Evolutionary conservation across 306 rosid genomes (phyloP), one percentile per base, ranked within the genome.

Genomic region (Vigna reflexopilosa): DNA sequence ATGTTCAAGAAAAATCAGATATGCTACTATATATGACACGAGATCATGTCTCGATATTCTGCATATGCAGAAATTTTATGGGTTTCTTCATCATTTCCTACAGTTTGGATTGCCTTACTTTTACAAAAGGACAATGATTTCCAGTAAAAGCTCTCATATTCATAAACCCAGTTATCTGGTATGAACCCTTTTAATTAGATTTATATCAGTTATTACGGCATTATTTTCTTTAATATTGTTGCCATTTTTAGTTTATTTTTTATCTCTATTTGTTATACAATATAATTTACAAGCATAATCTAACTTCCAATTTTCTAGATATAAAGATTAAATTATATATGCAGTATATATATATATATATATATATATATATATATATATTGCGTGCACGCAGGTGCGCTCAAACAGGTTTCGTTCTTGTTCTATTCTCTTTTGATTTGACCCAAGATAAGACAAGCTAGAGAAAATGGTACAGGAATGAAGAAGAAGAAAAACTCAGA

Each of bases 321-420:
- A 12, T 22, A 56, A 9, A 56, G 4, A 30, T 24, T 4, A 26
- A 13, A 24, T 26, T 22, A 58, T 58, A 11, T 11, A 50, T 51
- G 2, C 2, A 48, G 54, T n/a, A 51, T 51, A 51, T 4, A 24
- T 24, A 24, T 2, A 24, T 15, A 50, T 59, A 17, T 17, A 17
- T 17, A 17, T 20, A 20, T 20, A 20, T 20, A 20, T 20, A 20
- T 20, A 20, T 22, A 26, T 26, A 26, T 2, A 24, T 15, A 50
- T 59, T 57, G 72, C 28, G 80, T 74, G 64, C 80, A 74, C 80
- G 84, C 64, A 67, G 34, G 24, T 10, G 22, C 49, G 38, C 34
- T 56, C 57, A 19, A 1, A 38, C 26, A 36, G 44, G 48, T 8
- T 38, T 36, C 6, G 17, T 55, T 73, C 20, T 20, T 44, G 52